Base-by-base conservation (phyloP, 83 land plant species). In the Picea abies region DNA sequence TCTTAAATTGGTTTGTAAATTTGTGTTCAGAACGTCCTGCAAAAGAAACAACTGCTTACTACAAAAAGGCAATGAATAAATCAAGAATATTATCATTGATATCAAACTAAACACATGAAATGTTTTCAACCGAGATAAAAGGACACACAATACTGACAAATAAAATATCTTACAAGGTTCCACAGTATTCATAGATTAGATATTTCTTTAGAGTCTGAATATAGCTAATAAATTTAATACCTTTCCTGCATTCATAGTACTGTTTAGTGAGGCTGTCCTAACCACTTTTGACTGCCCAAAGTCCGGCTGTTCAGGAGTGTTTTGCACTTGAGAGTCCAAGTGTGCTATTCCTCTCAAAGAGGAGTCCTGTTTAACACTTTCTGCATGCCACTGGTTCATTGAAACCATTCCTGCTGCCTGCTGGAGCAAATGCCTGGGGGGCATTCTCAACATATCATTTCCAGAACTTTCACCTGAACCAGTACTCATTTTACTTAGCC, bases 211-310 rank as follows among this genome's bases (percentile, higher is more conserved):
- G 16, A 58, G n/a, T 73, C 29, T 14, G 47, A 10, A 73, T 22
- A 47, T 8, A 26, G 17, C 49, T 20, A 22, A 39, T 7, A 71
- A 20, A 39, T 17, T 75, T 22, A 75, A 56, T 72, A 87, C 89
- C 89, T 85, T 81, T 77, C 82, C 91, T 76, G 6, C 64, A 14
- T 60, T 83, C 22, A 68, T 14, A n/a, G 81, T 41, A 82, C 56
- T 64, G 49, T 52, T 84, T 58, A 76, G 17, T 39, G 49, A 23
- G 61, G 69, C 56, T 10, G 81, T 76, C 62, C 85, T 76, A 41
- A 64, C n/a, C 60, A 79, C 83, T n/a, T 82, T 82, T 71, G 82
- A 68, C 26, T 61, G 82, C 22, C 79, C 84, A 84, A 78, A 47
- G 61, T 83, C 7, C 3, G 52, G 62, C 52, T 83, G 84, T n/a